Evolutionary conservation across 108 stramenopile species (phyloP).

Genomic region (Nitzschia sp.): DNA sequence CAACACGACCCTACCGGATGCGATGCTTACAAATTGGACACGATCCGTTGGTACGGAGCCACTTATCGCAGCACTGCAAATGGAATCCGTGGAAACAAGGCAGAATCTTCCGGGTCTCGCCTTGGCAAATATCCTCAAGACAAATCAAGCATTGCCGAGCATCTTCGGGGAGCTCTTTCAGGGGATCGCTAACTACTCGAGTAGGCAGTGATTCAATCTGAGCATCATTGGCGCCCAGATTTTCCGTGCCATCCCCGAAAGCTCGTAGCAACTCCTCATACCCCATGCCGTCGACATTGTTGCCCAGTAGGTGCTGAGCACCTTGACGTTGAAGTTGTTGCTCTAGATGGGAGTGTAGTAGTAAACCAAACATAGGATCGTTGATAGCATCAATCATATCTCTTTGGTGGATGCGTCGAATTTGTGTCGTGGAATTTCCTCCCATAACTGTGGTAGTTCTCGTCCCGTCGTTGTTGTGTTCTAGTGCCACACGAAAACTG

Average conservation of each 20-base stretch:
- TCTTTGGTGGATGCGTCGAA: background rate
- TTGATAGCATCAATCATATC: background rate
- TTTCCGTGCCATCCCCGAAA: constrained; percentile 75
- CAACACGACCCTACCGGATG: background rate
- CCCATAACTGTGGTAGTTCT: constrained; percentile 12
- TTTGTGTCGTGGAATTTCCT: constrained; percentile 8
- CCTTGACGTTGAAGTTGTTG: background rate
- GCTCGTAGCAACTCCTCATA: constrained; percentile 59
- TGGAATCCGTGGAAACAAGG: constrained; percentile 90
- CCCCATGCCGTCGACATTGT: constrained; percentile 45
- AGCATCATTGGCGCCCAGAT: constrained; percentile 47
- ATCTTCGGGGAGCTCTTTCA: constrained; percentile 52
- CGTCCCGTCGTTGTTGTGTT: constrained; percentile 2
- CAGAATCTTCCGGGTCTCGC: constrained; percentile 69
- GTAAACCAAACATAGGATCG: constrained; percentile 23
- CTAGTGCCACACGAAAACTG: constrained; percentile 13
- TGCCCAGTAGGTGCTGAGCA: background rate
- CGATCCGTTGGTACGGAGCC: constrained; percentile 67
- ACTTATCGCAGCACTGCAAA: constrained; percentile 75
- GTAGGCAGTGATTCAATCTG: constrained; percentile 55
- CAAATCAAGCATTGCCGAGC: constrained; percentile 79
- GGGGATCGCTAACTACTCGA: constrained; percentile 4
- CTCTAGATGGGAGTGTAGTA: constrained; percentile 15
- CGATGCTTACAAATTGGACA: constrained; percentile 80
- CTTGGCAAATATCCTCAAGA: constrained; percentile 76